Base-by-base conservation (phyloP, 2,329 filamentous ascomycete species). In the Arthroderma uncinatum region DNA sequence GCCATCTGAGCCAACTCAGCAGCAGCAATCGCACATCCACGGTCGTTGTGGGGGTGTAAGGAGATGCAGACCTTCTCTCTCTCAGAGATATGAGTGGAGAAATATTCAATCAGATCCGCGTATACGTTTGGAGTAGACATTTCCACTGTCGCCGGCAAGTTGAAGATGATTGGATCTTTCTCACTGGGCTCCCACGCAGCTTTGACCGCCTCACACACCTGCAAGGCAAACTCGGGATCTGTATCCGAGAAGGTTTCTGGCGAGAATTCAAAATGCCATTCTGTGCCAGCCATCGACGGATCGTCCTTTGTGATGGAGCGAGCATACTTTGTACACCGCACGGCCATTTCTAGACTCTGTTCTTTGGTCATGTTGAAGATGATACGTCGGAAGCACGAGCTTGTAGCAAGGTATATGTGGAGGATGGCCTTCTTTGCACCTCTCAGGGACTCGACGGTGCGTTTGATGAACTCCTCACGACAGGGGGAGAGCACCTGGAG, bases 1-100 rank as follows among this genome's bases (percentile, higher is more conserved):
- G 91, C 93, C 91, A 97, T 96, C 72, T 96, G 91, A 5, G 87
- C 92, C 66, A 97, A 74, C 70, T 97, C 92, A 8, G 92, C 87
- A 0, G 91, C 91, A 0, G 92, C 92, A 14, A 93, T 83, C 2
- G 89, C 90, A 64, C 87, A 94, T 21, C 92, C 92, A 61, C 93
- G 81, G 71, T 97, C 93, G 68, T 97, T 97, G 74, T 98, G 92
- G 7, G 89, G 88, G 71, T 97, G 93, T 56, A 97, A 80, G 60
- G 88, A 94, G 7, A 97, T 87, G 65, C 85, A 88, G 54, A 95
- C 80, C 75, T 90, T 93, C 66, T 95, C 86, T 55, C 91, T 80
- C 71, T 95, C 87, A 0, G 80, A 80, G 68, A 97, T 90, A 69
- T 92, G 80, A 55, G 79, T 82, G 76, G 89, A 95, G 73, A 98